phyloP scores from a whole-genome alignment of 2,329 filamentous ascomycete species.

The Verticillium alfalfae region DNA sequence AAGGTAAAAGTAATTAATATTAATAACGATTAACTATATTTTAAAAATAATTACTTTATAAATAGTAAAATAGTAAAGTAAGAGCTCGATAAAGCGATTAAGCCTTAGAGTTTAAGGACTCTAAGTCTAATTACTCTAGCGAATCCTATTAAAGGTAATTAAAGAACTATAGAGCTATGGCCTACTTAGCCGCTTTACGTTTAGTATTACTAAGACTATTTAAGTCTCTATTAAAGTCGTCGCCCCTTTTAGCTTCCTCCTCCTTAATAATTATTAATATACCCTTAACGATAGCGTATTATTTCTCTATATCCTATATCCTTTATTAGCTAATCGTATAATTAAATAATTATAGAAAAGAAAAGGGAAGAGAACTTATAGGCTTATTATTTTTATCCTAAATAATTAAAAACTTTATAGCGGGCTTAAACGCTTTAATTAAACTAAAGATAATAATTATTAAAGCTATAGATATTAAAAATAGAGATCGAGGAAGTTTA shows the following conservation, averaged over 20 bases:
- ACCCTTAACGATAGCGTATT: neutral
- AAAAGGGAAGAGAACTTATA: no score
- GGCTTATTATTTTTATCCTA: no score
- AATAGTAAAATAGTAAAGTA: neutral
- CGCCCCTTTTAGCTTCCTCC: neutral
- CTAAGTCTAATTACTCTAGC: neutral
- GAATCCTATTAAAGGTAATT: neutral
- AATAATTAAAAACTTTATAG: no score
- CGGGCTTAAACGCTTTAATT: no score
- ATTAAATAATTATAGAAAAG: no score
- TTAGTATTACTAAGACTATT: neutral
- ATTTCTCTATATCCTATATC: neutral
- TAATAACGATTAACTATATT: neutral
- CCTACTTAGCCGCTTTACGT: neutral
- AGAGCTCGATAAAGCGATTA: neutral
- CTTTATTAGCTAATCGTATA: no score
- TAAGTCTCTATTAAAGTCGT: neutral
- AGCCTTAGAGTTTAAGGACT: neutral
- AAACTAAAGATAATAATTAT: no score
- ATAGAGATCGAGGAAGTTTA: no score
- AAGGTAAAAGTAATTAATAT: neutral
- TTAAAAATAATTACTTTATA: no score
- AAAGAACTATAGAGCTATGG: neutral
- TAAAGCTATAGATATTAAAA: no score
- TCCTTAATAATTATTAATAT: neutral